These are phyloP conservation scores for Phallus indusiatus DNA, from an alignment of 768 basidiomycete genomes.

Conservation along the genomic window DNA sequence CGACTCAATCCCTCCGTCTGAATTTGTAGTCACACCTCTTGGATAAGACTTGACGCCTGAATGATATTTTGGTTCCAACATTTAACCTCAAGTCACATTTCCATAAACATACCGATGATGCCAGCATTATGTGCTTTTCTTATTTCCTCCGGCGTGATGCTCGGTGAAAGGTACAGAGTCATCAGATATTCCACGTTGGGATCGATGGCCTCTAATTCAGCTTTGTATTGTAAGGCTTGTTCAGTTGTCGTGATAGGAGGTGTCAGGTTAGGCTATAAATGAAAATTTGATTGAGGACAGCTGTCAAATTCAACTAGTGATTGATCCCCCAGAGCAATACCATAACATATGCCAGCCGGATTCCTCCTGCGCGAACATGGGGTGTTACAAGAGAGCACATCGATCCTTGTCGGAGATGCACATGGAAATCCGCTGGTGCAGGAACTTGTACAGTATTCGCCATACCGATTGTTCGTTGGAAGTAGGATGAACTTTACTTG, in stretches of 20 bases:
- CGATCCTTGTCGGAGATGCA: slow-evolving; percentile 86
- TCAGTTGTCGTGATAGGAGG: slow-evolving; percentile 82
- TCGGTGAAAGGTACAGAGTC: slow-evolving; percentile 91
- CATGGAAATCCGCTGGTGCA: slow-evolving; percentile 89
- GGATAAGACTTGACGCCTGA: slow-evolving; percentile 92
- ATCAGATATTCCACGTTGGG: slow-evolving; percentile 80
- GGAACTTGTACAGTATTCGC: slow-evolving; percentile 36
- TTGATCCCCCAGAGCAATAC: slow-evolving; percentile 27
- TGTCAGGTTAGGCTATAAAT: slow-evolving; percentile 79
- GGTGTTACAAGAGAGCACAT: slow-evolving; percentile 79
- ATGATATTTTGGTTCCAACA: background rate
- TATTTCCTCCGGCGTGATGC: slow-evolving; percentile 85
- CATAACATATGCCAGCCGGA: slow-evolving; percentile 93
- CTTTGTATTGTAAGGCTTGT: slow-evolving; percentile 73
- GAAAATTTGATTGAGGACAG: slow-evolving; percentile 3
- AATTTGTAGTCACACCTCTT: slow-evolving; percentile 94
- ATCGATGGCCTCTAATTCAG: slow-evolving; percentile 63
- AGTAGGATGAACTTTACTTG: background rate
- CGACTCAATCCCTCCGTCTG: slow-evolving; percentile 91
- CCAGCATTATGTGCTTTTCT: slow-evolving; percentile 80
- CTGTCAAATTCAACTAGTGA: background rate
- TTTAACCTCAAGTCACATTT: background rate
- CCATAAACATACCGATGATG: slow-evolving; percentile 40
- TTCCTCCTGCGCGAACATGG: slow-evolving; percentile 85
- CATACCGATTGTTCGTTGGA: slow-evolving; percentile 18